Evolutionary conservation across 2,329 filamentous ascomycete genomes (phyloP).

Genomic region (Arthrobotrys sinensis): DNA sequence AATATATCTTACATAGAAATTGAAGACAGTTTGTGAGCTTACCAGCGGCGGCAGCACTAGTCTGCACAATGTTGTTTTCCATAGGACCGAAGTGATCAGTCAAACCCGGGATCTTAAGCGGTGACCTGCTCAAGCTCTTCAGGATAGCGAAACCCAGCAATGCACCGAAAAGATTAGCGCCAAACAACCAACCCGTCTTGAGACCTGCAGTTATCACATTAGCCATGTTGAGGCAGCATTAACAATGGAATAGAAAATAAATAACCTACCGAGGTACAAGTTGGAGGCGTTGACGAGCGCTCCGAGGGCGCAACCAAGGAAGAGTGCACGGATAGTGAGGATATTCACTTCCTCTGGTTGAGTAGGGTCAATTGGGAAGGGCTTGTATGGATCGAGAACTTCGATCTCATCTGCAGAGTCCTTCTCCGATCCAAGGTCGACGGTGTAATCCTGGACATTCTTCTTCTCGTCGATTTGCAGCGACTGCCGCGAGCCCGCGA

Average conservation of each 20-base stretch:
- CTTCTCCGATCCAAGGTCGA: slow-evolving; percentile 52
- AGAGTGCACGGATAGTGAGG: slow-evolving; percentile 73
- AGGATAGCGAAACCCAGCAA: slow-evolving; percentile 76
- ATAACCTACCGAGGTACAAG: slow-evolving; percentile 72
- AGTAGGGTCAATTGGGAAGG: slow-evolving; percentile 68
- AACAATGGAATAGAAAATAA: slow-evolving; percentile 22
- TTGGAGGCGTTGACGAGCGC: slow-evolving; percentile 76
- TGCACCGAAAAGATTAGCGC: slow-evolving; percentile 71
- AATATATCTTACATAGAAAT: neutral
- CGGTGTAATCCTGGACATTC: slow-evolving; percentile 35
- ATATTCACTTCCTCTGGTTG: slow-evolving; percentile 69
- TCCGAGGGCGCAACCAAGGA: slow-evolving; percentile 73
- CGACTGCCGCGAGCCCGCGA: slow-evolving; percentile 17
- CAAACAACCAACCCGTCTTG: slow-evolving; percentile 72
- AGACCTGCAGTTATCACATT: slow-evolving; percentile 67
- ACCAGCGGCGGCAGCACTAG: slow-evolving; percentile 73
- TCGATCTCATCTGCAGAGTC: slow-evolving; percentile 41
- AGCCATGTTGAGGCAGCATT: neutral
- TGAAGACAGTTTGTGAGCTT: neutral
- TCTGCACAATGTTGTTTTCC: slow-evolving; percentile 76
- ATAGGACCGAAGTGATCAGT: slow-evolving; percentile 74
- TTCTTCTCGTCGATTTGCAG: slow-evolving; percentile 58
- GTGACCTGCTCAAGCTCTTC: slow-evolving; percentile 70
- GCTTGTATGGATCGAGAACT: slow-evolving; percentile 64
- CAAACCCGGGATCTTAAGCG: slow-evolving; percentile 70